Base-by-base conservation (phyloP, 768 basidiomycete species). In the Cystofilobasidium capitatum region DNA sequence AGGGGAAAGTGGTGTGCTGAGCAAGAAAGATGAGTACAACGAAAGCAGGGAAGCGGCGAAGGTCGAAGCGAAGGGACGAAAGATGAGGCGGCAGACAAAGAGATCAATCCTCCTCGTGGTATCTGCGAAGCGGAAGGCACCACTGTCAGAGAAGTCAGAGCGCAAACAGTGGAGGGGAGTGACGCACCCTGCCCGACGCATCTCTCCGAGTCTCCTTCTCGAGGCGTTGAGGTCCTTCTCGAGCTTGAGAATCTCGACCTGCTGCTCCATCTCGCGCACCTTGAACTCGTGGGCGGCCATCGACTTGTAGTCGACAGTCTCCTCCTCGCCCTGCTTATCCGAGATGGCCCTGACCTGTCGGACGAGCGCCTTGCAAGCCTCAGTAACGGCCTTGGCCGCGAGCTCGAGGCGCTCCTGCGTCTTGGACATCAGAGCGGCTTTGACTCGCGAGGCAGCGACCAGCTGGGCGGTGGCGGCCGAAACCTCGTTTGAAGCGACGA, bases 401-500 rank as follows among this genome's bases (percentile, higher is more conserved):
- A 90, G 81, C 78, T 99, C 96, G 36, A 99, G 85, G 42, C 88
- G 85, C 74, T 97, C 91, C 79, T 98, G 96, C 2, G 94, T 96
- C 81, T 96, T 94, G 62, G 90, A 93, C 93, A 97, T 98, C 70
- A 97, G 81, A 75, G 91, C 91, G 6, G 93, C 91, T 80, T 98
- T 99, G 74, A 99, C 96, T 65, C 96, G 86, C 14, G 93, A 97
- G 9, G 96, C 96, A 31, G 96, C 96, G 54, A 99, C 96, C 61
- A 99, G 86, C 78, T 99, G 96, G 20, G 96, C 96, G 1, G 96
- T 99, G 2, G 96, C 88, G 61, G 86, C 91, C 3, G 93, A 91
- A 47, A 99, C 96, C 77, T 97, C 96, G 78, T 98, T 98, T 44
- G 96, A 99, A n/a, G 96, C 89, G 66, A 98, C 96, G 74, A 99